phyloP scores from a whole-genome alignment of 768 basidiomycete species.

The Suillus hirtellus region DNA sequence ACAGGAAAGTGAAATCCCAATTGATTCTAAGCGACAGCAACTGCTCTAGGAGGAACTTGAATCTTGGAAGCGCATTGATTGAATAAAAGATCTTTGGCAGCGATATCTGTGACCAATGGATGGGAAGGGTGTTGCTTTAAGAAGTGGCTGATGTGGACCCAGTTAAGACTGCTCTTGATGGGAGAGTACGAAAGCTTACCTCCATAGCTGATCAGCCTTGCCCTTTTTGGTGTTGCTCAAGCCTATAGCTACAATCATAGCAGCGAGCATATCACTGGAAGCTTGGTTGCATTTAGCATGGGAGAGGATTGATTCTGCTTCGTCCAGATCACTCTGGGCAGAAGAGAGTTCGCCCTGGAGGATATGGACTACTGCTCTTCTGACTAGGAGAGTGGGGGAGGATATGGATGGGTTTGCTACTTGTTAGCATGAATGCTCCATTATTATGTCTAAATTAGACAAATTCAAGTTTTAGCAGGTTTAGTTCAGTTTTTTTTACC shows the following conservation, averaged over 20 bases:
- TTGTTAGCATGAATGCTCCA: conserved; percentile 43
- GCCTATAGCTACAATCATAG: conserved; percentile 61
- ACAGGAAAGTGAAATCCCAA: too few species aligned
- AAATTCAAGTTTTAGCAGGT: neutral
- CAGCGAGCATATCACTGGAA: conserved; percentile 64
- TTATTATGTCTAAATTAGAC: neutral
- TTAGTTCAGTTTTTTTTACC: neutral
- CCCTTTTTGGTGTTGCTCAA: conserved; percentile 55
- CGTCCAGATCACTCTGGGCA: conserved; percentile 78
- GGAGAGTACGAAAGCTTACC: conserved; percentile 43
- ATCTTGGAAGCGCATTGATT: conserved; percentile 62
- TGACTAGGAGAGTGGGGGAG: conserved; percentile 71
- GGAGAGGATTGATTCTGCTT: conserved; percentile 48
- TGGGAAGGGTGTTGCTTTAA: conserved; percentile 59
- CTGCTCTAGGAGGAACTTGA: conserved; percentile 54
- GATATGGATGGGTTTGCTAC: conserved; percentile 77
- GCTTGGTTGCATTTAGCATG: conserved; percentile 47
- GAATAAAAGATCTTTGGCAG: conserved; percentile 61
- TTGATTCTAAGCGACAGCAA: conserved; percentile 16
- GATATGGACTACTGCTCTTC: conserved; percentile 80
- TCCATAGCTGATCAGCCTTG: conserved; percentile 69
- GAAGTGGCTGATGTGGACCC: conserved; percentile 36
- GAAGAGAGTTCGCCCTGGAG: conserved; percentile 71
- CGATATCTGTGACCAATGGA: conserved; percentile 65
- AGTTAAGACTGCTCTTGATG: conserved; percentile 11